Evolutionary conservation across 371 early-diverging fungal species (phyloP).

Genomic region (Apophysomyces trapeziformis): DNA sequence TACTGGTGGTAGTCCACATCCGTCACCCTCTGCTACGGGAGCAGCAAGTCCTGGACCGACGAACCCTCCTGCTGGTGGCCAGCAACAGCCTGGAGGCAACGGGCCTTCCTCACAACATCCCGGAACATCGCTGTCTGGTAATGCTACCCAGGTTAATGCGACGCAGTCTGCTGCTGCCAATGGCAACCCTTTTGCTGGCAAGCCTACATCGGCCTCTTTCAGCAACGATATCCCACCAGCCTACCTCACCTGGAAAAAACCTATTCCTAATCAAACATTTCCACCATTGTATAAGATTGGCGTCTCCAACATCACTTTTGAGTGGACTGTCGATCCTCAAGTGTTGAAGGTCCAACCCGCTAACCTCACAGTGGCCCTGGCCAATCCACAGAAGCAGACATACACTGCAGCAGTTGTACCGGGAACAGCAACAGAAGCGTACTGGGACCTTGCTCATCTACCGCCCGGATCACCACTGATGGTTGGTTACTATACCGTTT

Average conservation of each 20-base stretch:
- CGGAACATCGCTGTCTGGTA: slow-evolving; percentile 17
- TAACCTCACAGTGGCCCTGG: slow-evolving; percentile 49
- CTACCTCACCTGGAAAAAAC: slow-evolving; percentile 54
- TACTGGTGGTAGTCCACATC: not conserved
- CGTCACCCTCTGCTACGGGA: not conserved
- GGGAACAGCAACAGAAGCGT: slow-evolving; percentile 48
- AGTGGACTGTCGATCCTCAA: slow-evolving; percentile 45
- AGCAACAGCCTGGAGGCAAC: not conserved
- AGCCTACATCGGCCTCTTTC: slow-evolving; percentile 43
- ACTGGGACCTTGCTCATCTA: slow-evolving; percentile 44
- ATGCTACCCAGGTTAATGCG: slow-evolving; percentile 31
- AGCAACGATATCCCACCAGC: slow-evolving; percentile 48
- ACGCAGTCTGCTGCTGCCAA: slow-evolving; percentile 31
- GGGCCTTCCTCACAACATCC: slow-evolving; percentile 1
- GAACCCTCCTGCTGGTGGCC: not conserved
- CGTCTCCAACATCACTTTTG: slow-evolving; percentile 47
- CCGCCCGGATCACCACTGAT: slow-evolving; percentile 39
- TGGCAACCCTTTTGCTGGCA: slow-evolving; percentile 42
- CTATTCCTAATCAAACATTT: slow-evolving; percentile 47
- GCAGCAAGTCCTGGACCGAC: not conserved
- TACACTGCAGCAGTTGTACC: slow-evolving; percentile 42
- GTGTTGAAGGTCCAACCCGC: slow-evolving; percentile 45
- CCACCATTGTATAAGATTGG: slow-evolving; percentile 52
- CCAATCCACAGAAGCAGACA: slow-evolving; percentile 49
- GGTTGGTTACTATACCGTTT: slow-evolving; percentile 54